Evolutionary conservation across 208 protist genomes (phyloP).

Genomic region (Trypanosomatidae sp.): DNA sequence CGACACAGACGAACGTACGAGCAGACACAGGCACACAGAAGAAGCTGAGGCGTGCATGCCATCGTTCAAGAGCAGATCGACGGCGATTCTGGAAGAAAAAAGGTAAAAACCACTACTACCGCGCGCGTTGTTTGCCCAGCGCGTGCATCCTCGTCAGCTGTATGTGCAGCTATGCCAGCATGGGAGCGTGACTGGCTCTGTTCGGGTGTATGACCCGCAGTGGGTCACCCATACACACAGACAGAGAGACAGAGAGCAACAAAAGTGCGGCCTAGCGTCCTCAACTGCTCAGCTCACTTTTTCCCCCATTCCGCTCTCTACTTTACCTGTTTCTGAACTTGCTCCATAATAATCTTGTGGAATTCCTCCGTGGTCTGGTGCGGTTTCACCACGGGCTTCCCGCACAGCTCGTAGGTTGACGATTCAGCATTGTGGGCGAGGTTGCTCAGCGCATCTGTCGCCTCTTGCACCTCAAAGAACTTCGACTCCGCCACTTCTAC

Average conservation of each 20-base stretch:
- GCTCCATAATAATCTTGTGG: slow-evolving; percentile 37
- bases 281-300: not conserved
- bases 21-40: not conserved
- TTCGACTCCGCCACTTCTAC: slow-evolving; percentile 47
- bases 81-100: too few relatives aligned
- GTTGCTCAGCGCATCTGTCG: slow-evolving; percentile 84
- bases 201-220: not conserved
- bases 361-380: slow-evolving; percentile 34
- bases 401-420: slow-evolving; percentile 28
- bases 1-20: too few relatives aligned
- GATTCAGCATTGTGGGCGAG: slow-evolving; percentile 63
- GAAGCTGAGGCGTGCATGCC: not conserved
- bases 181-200: not conserved
- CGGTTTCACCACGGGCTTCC: slow-evolving; percentile 32
- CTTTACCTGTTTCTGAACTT: slow-evolving; percentile 29
- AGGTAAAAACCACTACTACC: not conserved
- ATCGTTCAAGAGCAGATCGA: not conserved
- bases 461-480: slow-evolving; percentile 78
- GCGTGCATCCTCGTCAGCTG: not conserved
- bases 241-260: not conserved
- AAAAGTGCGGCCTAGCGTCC: not conserved
- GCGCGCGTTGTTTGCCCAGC: not conserved
- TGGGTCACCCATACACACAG: not conserved
- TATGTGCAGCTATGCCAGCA: not conserved
- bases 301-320: too few relatives aligned